These are phyloP conservation scores for Starmera caribaea DNA, from an alignment of 805 yeast species.

Conservation along the genomic window DNA sequence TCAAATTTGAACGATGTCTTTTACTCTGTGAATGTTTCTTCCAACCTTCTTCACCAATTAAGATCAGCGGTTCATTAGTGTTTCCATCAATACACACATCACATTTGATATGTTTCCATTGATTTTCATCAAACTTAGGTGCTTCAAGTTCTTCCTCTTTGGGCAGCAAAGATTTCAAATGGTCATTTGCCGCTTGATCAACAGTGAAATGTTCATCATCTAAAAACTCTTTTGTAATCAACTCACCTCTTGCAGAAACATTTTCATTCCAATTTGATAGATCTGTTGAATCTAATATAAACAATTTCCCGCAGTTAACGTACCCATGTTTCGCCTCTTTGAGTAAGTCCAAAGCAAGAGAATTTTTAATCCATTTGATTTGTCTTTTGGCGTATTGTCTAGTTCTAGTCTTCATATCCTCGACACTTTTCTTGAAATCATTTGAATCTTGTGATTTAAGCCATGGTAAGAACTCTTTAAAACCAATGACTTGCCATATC, in stretches of 20 bases:
- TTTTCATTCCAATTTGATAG: conserved; percentile 45
- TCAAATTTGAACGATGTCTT: conserved; percentile 50
- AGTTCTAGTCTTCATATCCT: conserved; percentile 75
- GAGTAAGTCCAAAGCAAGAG: conserved; percentile 49
- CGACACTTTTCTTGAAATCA: conserved; percentile 38
- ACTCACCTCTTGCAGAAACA: conserved; percentile 48
- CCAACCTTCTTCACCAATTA: conserved; percentile 71
- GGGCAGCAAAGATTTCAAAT: conserved; percentile 20
- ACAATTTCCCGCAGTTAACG: conserved; percentile 54
- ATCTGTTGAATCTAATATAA: conserved; percentile 70
- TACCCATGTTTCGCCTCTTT: conserved; percentile 35
- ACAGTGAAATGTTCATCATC: conserved; percentile 4
- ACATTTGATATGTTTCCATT: conserved; percentile 68
- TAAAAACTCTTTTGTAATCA: conserved; percentile 35
- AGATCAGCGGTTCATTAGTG: conserved; percentile 40
- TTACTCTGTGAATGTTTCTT: conserved; percentile 56
- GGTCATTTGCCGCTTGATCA: conserved; percentile 28
- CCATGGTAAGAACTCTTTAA: conserved; percentile 82
- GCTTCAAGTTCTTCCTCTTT: conserved; percentile 3
- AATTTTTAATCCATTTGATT: conserved; percentile 80
- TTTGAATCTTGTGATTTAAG: conserved; percentile 19
- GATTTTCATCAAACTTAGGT: conserved; percentile 13
- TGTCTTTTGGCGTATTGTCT: conserved; percentile 83
- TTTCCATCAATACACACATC: conserved; percentile 49
- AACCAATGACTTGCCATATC: conserved; percentile 92